A percentile compares a stretch with the other conserved stretches of the same genome.
Conservation (phyloP, 2,329 filamentous ascomycete genomes). For the Microdochium trichocladiopsis region DNA sequence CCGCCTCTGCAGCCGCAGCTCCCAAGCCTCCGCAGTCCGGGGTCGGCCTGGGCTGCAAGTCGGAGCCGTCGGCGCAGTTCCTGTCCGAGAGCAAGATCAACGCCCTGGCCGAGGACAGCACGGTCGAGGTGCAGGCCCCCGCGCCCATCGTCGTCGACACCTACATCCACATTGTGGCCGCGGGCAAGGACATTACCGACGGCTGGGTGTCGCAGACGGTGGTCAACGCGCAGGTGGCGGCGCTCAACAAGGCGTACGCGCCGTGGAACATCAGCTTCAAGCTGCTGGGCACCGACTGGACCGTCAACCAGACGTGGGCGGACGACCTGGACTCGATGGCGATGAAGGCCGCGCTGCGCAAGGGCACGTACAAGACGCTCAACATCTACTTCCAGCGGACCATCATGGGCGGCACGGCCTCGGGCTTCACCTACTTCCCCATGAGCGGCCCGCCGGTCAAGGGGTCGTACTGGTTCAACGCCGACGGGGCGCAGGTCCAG, state of each 20-base stretch:
- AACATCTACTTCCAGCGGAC: slow-evolving; percentile 38
- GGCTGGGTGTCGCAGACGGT: neutral
- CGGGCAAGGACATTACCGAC: neutral
- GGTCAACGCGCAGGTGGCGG: neutral
- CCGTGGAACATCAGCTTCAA: slow-evolving; percentile 1
- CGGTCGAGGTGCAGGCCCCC: neutral
- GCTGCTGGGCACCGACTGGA: slow-evolving; percentile 1
- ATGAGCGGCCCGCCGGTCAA: slow-evolving; percentile 18
- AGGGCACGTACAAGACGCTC: slow-evolving; percentile 35
- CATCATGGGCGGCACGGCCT: slow-evolving; percentile 21
- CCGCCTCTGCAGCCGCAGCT: neutral
- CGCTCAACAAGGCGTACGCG: neutral
- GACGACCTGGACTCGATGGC: slow-evolving; percentile 1
- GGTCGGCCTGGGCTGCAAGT: neutral
- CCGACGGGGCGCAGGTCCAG: slow-evolving; percentile 23
- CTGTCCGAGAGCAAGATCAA: neutral
- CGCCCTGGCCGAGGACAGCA: neutral
- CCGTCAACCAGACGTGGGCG: slow-evolving; percentile 2
- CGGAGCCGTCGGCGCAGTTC: neutral
- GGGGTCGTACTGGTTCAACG: slow-evolving; percentile 20
- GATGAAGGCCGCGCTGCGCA: slow-evolving; percentile 16
- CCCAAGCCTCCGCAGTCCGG: neutral
- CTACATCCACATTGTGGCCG: neutral
- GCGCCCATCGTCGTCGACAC: neutral
- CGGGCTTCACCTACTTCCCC: slow-evolving; percentile 42